A percentile compares a stretch with the other conserved stretches of the same genome.
Evolutionary conservation across 805 yeast genomes (phyloP).

Genomic region (Barnettozyma sp.): DNA sequence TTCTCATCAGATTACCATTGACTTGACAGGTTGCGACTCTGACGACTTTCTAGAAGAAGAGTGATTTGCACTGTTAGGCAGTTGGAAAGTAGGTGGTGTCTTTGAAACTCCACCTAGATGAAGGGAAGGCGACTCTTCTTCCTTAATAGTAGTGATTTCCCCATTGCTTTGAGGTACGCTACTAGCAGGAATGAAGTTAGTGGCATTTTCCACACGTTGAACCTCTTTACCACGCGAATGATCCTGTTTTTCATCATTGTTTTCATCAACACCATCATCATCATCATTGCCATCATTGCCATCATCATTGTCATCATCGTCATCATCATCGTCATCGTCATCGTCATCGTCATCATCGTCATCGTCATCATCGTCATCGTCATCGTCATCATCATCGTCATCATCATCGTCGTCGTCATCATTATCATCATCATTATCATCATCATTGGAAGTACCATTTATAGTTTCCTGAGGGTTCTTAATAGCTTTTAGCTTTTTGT

Average conservation of each 20-base stretch:
- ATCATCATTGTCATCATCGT: slow-evolving; percentile 7
- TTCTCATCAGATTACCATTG: slow-evolving; percentile 10
- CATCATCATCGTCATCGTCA: slow-evolving; percentile 10
- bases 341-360: slow-evolving; percentile 10
- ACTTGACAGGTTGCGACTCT: slow-evolving; percentile 7
- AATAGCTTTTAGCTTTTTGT: slow-evolving; percentile 23
- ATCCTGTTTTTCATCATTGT: slow-evolving; percentile 30
- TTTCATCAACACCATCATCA: slow-evolving; percentile 14
- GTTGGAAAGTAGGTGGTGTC: background rate
- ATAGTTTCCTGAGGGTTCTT: slow-evolving; percentile 21
- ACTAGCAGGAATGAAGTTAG: too few species aligned
- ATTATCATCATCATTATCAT: slow-evolving; percentile 28
- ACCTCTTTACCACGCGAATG: too few species aligned
- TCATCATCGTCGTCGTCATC: slow-evolving; percentile 4
- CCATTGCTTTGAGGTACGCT: slow-evolving; percentile 1
- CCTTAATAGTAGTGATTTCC: slow-evolving; percentile 6
- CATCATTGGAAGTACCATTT: slow-evolving; percentile 37
- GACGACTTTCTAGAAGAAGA: slow-evolving; percentile 6
- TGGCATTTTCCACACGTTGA: too few species aligned
- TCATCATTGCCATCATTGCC: slow-evolving; percentile 1
- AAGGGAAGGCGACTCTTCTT: slow-evolving; percentile 4
- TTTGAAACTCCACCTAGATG: background rate
- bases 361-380: slow-evolving; percentile 7
- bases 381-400: slow-evolving; percentile 3
- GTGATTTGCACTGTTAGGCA: too few species aligned